Base-by-base conservation (phyloP, 345 rosid species). In the Sisymbrium altissimum region DNA sequence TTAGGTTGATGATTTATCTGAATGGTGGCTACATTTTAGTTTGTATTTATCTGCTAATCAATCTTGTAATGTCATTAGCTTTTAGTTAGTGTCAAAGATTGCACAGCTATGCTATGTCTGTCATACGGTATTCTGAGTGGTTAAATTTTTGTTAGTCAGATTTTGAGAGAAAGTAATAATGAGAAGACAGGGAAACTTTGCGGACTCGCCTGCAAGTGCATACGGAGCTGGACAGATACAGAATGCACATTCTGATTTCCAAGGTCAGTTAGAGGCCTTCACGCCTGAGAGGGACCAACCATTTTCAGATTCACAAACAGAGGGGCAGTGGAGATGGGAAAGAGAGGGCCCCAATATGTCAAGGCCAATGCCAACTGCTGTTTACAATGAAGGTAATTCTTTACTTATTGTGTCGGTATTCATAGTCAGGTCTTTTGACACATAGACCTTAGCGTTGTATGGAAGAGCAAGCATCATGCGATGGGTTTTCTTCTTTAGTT, bases 221-320 rank as follows among this genome's bases (percentile, higher is more conserved):
- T 88, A 86, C 71, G 85, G 64, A 46, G 74, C 82, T 78, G 83
- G 83, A 36, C 96, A 84, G 78, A 80, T 88, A 82, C 94, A 85
- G 81, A 77, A 71, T 10, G 67, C 89, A 68, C 86, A 83, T 40
- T 75, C 91, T 77, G 85, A 83, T 23, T 91, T 86, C 65, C 93
- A 87, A 81, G 96, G 89, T 71, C 88, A 87, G 61, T 78, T 92
- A 48, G 97, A 92, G 86, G 96, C 96, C 14, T 92, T 92, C 69
- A 92, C 97, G 74, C 97, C 96, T 7, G 96, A 89, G 78, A 89
- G 96, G 73, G 97, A 89, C 30, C 86, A 83, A 41, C 83, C 85
- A 0, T 80, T 49, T 75, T 65, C 67, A 32, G 72, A 80, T 59
- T 74, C 90, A 32, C 84, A 83, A 81, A 62, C 70, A 19, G 96